Evolutionary conservation across 140 eudicot species (phyloP), one percentile per base, ranked within the genome.

Genomic region (Flaveria floridana): DNA sequence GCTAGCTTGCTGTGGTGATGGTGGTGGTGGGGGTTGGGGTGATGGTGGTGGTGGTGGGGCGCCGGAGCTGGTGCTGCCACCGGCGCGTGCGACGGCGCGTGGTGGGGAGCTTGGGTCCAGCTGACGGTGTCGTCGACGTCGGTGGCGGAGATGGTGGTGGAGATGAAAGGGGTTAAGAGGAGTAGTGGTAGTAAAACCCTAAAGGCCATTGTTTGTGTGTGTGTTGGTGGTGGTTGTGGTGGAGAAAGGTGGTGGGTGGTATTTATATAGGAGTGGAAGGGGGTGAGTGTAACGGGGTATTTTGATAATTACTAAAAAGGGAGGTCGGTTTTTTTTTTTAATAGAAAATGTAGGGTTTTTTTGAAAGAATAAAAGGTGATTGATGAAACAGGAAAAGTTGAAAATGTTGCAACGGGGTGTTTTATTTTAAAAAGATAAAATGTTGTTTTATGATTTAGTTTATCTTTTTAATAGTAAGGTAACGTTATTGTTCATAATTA

Each of bases 21-120:
- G 2, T 59, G 66, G 66, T 4, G 80, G 25, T 53, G 19, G 42
- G 68, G 6, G 46, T 62, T 28, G 20, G 28, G 67, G 14, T 61
- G 44, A 44, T 26, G 67, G 19, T 21, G 65, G 6, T 59, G 66
- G 66, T 75, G 80, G 68, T 75, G 83, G 13, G 86, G 82, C 0
- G 81, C 55, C 28, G 63, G 81, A 4, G 74, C 50, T 71, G 71
- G 26, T 12, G 86, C 62, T 5, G 80, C 76, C n/a, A 6, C 80
- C 41, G 84, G 84, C 48, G 74, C 74, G 79, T 61, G 19, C 2
- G 74, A 57, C 47, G 83, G 81, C 18, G 86, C 78, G 73, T 75
- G 80, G 68, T 75, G 83, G 55, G 41, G 41, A 4, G 41, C 6
- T 34, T 34, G 41, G 0, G 41, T 34, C 41, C 41, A 78, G 71